Base-by-base conservation (phyloP, 2,329 filamentous ascomycete species). In the Hirsutella thompsonii region DNA sequence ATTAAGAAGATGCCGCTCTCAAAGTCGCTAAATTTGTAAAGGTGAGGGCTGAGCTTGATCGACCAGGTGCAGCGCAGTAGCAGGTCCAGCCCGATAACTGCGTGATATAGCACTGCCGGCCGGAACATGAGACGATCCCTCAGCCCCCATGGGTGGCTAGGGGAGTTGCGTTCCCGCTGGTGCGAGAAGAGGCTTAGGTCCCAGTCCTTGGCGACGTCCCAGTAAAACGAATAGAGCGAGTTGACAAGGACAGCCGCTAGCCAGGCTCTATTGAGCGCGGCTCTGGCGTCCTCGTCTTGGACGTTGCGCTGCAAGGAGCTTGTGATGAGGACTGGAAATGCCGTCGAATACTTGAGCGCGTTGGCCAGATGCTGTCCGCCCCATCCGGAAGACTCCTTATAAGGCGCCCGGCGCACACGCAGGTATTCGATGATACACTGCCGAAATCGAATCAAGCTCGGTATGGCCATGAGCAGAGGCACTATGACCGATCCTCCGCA, bases 121-220 rank as follows among this genome's bases (percentile, higher is more conserved):
- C 81, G 74, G 56, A 95, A 85, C 55, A 81, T 74, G 18, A 89
- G 73, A 42, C 81, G 72, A 39, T 79, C 72, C 21, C 92, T 79
- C 36, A 98, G 68, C 2, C 85, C 92, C 57, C 76, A 92, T 0
- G 86, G 76, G 51, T 89, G 74, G 20, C 82, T 76, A 2, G 72
- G 71, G 10, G 72, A 69, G 48, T 69, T 69, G 47, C 81, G 75
- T 46, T 76, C 69, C 30, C 62, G 63, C 13, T 65, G 58, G 2
- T 69, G 58, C 3, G 81, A 76, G 55, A 96, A 84, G 13, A 96
- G 70, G 0, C 83, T 85, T 46, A 98, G 70, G 56, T 96, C 92
- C 92, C 92, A 98, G 68, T 98, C 92, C 65, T 89, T 92, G 42
- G 86, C 74, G 23, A 96, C 79, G 54, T 98, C 92, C 92, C 92